Percentiles rank a stretch among this genome's conserved stretches.
Conservation (phyloP, 2,329 filamentous ascomycete species). For the Aspergillus niger region DNA sequence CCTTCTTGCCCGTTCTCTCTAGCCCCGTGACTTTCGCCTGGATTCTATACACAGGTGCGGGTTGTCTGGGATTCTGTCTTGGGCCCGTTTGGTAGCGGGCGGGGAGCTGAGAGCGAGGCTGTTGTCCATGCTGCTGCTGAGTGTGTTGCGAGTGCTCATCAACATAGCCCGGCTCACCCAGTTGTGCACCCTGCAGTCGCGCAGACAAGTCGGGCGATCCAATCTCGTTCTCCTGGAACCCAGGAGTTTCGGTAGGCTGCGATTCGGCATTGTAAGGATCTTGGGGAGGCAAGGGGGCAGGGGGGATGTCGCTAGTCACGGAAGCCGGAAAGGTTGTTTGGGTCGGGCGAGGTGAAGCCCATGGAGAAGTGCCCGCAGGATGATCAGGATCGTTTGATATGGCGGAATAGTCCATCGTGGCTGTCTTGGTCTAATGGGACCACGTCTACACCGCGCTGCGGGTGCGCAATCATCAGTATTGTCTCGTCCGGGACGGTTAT, state of each 20-base stretch:
- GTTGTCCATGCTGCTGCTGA: conserved; percentile 39
- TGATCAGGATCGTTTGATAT: conserved; percentile 60
- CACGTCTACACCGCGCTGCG: conserved; percentile 23
- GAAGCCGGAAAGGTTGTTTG: conserved; percentile 41
- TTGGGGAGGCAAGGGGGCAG: conserved; percentile 44
- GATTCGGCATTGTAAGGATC: conserved; percentile 32
- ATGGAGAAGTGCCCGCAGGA: conserved; percentile 62
- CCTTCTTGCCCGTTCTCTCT: conserved; percentile 91
- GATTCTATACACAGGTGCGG: conserved; percentile 75
- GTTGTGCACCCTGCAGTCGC: conserved; percentile 43
- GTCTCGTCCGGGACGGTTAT: not conserved
- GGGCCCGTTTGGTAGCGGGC: conserved; percentile 52
- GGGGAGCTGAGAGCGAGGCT: conserved; percentile 46
- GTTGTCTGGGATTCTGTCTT: conserved; percentile 41
- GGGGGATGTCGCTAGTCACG: conserved; percentile 40
- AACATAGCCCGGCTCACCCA: conserved; percentile 40
- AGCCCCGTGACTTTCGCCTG: conserved; percentile 94
- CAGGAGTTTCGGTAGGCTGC: conserved; percentile 21
- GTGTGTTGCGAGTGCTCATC: conserved; percentile 42
- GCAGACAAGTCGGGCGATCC: conserved; percentile 50
- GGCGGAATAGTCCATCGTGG: conserved; percentile 66
- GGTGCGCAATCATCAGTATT: conserved; percentile 16
- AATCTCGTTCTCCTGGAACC: conserved; percentile 19
- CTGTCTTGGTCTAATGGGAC: conserved; percentile 18
- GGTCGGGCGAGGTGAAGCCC: conserved; percentile 61